Evolutionary conservation across 345 rosid genomes (phyloP), one percentile per base, ranked within the genome.

Genomic region (Physaria fendleri): DNA sequence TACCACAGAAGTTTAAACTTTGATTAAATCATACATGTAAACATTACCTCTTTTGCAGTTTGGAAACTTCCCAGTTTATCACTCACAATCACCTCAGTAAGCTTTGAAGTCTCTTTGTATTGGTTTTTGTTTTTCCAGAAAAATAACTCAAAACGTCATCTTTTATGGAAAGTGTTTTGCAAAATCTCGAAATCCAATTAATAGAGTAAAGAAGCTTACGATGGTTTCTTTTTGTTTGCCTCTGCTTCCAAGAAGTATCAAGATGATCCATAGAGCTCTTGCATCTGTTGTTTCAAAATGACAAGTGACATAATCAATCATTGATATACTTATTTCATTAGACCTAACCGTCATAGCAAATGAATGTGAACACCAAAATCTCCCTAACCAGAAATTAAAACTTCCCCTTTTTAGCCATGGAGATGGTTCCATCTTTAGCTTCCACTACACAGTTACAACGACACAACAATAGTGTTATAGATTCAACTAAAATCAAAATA

Each of bases 31-130:
- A n/a, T n/a, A n/a, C n/a, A n/a, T n/a, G n/a, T n/a, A n/a, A n/a
- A n/a, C n/a, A n/a, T 63, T 73, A 87, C 98, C 95, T 91, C 88
- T 72, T 91, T 91, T 53, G 88, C 77, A 28, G 98, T 96, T 60
- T 96, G 79, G 43, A 88, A 83, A 59, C 79, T 68, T 77, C 85
- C 96, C 65, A 91, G 77, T 74, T 80, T 81, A 75, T 84, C 89
- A 52, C 95, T 87, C 66, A 65, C 92, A 59, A 81, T 72, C 72
- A 87, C 71, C 75, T 84, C 92, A 5, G 86, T 85, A 59, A 85
- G 79, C 77, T 88, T 81, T 64, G 56, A 42, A 40, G 77, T 49
- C 65, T 64, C 83, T 73, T 96, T 92, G 29, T 50, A n/a, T n/a
- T n/a, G n/a, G n/a, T n/a, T n/a, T 2, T 68, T 8, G 3, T 18